Evolutionary conservation across 2,329 filamentous ascomycete genomes (phyloP), one percentile per base, ranked within the genome.

Genomic region (Cytospora piceicola): DNA sequence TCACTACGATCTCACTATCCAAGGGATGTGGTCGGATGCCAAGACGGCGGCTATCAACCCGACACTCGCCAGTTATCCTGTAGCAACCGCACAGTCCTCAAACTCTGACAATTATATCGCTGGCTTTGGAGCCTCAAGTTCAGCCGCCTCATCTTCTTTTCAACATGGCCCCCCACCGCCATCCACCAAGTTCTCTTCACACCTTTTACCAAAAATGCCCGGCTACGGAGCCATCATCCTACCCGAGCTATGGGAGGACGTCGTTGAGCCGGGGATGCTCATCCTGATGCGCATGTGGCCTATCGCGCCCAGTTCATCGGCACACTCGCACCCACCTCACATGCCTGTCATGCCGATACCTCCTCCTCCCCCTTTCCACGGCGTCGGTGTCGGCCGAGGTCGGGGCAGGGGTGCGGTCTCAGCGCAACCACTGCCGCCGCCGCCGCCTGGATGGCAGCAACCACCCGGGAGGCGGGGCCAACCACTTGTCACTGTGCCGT

Each of bases 211-310:
- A 7, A 61, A 60, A 27, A n/a, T 49, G 20, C 11, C 32, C 29
- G 55, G 64, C 52, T 52, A 57, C 17, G 61, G 61, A 27, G 42
- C 61, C n/a, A 59, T 64, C 6, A 61, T 69, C 39, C 49, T 69
- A 15, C 68, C 66, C 9, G 66, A 69, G 64, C 64, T 68, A 6
- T 69, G 68, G 68, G 68, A 69, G 6, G 55, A 61, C 22, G 22
- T 69, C 27, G 42, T 68, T 30, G 66, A 69, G 62, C 68, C 68
- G 17, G 68, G 68, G 7, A 69, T 69, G 68, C 34, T 67, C 7
- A 55, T 69, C 39, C 51, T 57, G 49, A 68, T 69, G 68, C 57
- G 56, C 7, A 58, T 64, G 51, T 67, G 67, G 64, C 67, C 64
- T 36, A 36, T 34, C 7, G n/a, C 30, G 24, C 27, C 53, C n/a